Conservation (phyloP, 164 flowering plant species). For the Stephania yunnanensis region DNA sequence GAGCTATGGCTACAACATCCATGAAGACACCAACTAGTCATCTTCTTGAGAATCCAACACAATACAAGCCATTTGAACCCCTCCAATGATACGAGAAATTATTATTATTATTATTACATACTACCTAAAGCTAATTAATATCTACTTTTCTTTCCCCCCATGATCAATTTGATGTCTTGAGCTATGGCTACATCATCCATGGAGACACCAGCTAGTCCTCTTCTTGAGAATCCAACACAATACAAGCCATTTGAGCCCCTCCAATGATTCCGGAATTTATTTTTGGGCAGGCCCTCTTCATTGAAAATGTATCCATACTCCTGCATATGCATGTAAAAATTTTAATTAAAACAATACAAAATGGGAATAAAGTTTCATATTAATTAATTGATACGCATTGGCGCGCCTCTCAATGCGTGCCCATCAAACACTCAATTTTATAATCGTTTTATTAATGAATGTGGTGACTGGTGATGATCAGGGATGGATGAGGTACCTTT, state of each 20-base stretch:
- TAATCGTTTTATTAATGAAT: too few species aligned
- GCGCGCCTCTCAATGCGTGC: too few species aligned
- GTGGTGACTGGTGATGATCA: too few species aligned
- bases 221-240: constrained; percentile 19
- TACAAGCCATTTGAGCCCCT: constrained; percentile 17
- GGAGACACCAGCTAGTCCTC: constrained; percentile 16
- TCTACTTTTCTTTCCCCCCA: not conserved
- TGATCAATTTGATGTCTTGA: constrained; percentile 5
- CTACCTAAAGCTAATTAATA: not conserved
- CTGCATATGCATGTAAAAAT: constrained; percentile 5
- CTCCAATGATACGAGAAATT: too few species aligned
- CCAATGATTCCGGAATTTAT: constrained; percentile 20
- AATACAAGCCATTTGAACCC: too few species aligned
- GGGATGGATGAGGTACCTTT: constrained; percentile 1
- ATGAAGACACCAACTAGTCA: too few species aligned
- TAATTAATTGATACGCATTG: not conserved
- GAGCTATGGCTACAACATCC: too few species aligned
- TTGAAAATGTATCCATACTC: constrained; percentile 8
- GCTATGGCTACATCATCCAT: constrained; percentile 17
- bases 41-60: too few species aligned
- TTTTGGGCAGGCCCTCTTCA: constrained; percentile 18
- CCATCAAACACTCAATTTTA: too few species aligned
- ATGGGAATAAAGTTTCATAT: not conserved
- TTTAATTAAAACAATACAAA: not conserved
- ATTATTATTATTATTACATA: too few species aligned